Percentiles rank a stretch among this genome's conserved stretches.
phyloP scores from a whole-genome alignment of 805 yeast species.

The Candida nonsorbophila region DNA sequence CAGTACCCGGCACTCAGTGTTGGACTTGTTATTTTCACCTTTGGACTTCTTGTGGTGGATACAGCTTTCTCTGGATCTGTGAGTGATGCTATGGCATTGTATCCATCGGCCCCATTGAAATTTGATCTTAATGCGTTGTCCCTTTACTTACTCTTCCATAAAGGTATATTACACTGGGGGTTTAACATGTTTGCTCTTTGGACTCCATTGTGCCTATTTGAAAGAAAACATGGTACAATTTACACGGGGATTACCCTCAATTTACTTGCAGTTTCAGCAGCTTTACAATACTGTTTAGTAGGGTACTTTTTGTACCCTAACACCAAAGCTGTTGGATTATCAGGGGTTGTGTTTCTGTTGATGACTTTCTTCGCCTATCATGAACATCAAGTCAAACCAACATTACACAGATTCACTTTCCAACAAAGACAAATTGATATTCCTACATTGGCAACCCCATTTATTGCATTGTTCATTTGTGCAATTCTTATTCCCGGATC shows the following conservation, averaged over 20 bases:
- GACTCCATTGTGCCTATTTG: constrained; percentile 61
- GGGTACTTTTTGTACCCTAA: constrained; percentile 49
- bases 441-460: constrained; percentile 60
- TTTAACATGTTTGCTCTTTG: constrained; percentile 54
- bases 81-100: constrained; percentile 39
- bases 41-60: constrained; percentile 36
- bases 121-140: constrained; percentile 50
- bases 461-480: constrained; percentile 43
- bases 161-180: constrained; percentile 53
- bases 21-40: constrained; percentile 55
- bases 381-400: constrained; percentile 35
- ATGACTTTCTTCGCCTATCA: constrained; percentile 54
- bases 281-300: constrained; percentile 52
- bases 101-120: constrained; percentile 49
- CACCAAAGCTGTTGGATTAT: constrained; percentile 57
- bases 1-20: constrained; percentile 54
- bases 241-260: constrained; percentile 80
- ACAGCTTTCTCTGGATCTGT: constrained; percentile 17
- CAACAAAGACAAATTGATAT: constrained; percentile 37
- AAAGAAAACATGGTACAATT: constrained; percentile 73
- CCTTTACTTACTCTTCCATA: constrained; percentile 68
- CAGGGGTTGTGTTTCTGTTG: constrained; percentile 71
- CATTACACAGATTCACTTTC: constrained; percentile 19
- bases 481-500: constrained; percentile 58
- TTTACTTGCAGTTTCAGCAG: constrained; percentile 64